Base-by-base conservation (phyloP, 2,329 filamentous ascomycete species). In the Epichloe brachyelytri region DNA sequence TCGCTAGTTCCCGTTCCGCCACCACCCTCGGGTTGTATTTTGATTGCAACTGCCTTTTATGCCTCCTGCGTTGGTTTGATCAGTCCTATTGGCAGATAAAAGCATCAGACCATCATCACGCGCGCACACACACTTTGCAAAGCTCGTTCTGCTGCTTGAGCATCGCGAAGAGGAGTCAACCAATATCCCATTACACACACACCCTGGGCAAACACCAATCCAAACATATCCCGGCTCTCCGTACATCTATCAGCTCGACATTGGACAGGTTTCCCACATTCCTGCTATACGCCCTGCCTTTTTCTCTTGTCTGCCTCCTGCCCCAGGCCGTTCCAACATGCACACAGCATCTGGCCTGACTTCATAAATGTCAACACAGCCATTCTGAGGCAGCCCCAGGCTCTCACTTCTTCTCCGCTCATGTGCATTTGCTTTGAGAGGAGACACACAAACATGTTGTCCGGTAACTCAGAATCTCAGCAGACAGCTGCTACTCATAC, bases 291-390 rank as follows among this genome's bases (percentile, higher is more conserved):
- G 20, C 30, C 41, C 34, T 52, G 10, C 45, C 44, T 45, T 39
- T 39, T 46, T 41, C 37, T 38, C 37, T 19, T 43, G 14, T 46
- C 51, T 36, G 48, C 44, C 20, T 48, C 26, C 52, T 62, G 53
- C 58, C 56, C 57, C 59, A 59, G 57, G 55, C 60, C 58, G 54
- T 61, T 57, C 57, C 62, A 64, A 61, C 56, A 68, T 68, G 65
- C 63, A 64, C 65, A 57, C 57, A 58, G 59, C 58, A 59, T 56
- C 57, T 57, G 58, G 55, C 57, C 61, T 57, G 59, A 46, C 60
- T 57, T 64, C 64, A 67, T 68, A 68, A 66, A 66, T 61, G 63
- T 65, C 63, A 57, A 65, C 58, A 55, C 63, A 58, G 63, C 64
- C 63, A 62, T 58, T 56, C 52, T 52, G 53, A 64, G 56, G 50